A percentile compares a stretch with the other conserved stretches of the same genome.
phyloP scores from a whole-genome alignment of 2,329 filamentous ascomycete species.

The Pezicula neosporulosa region DNA sequence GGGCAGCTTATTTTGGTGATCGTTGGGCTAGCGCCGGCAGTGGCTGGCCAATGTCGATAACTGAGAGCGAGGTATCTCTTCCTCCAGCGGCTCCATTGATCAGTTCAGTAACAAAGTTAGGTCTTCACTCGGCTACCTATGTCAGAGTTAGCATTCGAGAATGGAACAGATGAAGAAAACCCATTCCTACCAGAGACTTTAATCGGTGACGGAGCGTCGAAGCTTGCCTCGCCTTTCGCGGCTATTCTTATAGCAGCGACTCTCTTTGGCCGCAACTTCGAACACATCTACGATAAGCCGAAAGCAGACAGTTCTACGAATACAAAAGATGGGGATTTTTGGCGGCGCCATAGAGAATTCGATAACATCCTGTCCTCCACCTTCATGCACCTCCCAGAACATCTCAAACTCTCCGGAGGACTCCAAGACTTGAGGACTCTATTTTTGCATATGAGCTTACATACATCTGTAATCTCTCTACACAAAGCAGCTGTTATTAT shows the following conservation, averaged over 20 bases:
- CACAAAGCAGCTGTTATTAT: background rate
- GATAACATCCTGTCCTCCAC: background rate
- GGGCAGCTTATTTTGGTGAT: slow-evolving; percentile 80
- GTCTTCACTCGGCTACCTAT: slow-evolving; percentile 72
- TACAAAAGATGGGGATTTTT: background rate
- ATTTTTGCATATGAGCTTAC: background rate
- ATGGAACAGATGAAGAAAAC: slow-evolving; percentile 59
- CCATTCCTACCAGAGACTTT: slow-evolving; percentile 63
- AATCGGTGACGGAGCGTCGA: slow-evolving; percentile 41
- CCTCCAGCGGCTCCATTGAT: slow-evolving; percentile 41
- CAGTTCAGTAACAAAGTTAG: slow-evolving; percentile 7
- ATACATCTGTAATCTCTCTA: background rate
- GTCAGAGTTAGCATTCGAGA: slow-evolving; percentile 72
- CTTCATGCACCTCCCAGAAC: background rate
- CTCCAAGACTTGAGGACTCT: background rate
- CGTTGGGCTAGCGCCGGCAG: slow-evolving; percentile 85
- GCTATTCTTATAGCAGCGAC: slow-evolving; percentile 71
- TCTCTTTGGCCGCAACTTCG: slow-evolving; percentile 75
- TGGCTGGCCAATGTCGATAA: slow-evolving; percentile 82
- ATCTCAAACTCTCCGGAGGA: background rate
- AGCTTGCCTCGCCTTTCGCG: slow-evolving; percentile 67
- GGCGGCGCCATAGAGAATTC: background rate
- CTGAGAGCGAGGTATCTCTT: slow-evolving; percentile 58
- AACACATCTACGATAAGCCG: background rate
- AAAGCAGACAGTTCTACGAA: background rate